Conservation (phyloP, 2,329 filamentous ascomycete genomes). For the Diaporthe sp. region DNA sequence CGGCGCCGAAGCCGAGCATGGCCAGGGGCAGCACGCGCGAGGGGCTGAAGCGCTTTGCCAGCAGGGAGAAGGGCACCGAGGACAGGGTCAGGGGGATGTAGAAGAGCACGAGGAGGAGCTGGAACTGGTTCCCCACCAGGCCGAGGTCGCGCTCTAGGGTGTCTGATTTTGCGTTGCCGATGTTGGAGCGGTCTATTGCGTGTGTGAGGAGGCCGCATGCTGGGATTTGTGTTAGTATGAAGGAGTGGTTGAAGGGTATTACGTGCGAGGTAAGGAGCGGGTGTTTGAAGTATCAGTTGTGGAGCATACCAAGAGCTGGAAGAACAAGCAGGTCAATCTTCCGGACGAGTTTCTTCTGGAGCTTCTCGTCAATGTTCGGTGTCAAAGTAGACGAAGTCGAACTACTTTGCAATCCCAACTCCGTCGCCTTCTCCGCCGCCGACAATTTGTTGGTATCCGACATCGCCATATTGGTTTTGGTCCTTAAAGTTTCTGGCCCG, state of each 20-base stretch:
- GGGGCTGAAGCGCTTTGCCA: constrained; percentile 45
- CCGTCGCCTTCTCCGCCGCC: constrained; percentile 1
- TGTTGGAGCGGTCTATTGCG: constrained; percentile 47
- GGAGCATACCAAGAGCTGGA: not conserved
- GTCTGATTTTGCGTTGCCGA: constrained; percentile 49
- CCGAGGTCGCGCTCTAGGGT: constrained; percentile 46
- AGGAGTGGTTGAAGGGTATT: not conserved
- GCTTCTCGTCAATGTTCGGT: not conserved
- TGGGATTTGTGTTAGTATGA: not conserved
- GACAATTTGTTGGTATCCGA: not conserved
- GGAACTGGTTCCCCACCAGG: constrained; percentile 48
- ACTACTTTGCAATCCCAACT: not conserved
- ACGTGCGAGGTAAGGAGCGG: not conserved
- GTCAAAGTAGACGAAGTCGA: constrained; percentile 4
- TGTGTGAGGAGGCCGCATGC: constrained; percentile 40
- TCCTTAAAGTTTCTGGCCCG: too few relatives aligned
- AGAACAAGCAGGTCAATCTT: constrained; percentile 1
- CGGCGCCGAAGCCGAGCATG: constrained; percentile 45
- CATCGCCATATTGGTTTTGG: not conserved
- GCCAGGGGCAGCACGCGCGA: constrained; percentile 45
- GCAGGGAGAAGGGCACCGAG: constrained; percentile 45
- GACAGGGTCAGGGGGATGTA: constrained; percentile 48
- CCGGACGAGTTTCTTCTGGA: not conserved
- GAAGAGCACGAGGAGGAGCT: constrained; percentile 49
- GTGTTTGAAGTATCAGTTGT: not conserved